Percentiles rank a stretch among this genome's conserved stretches.
These are phyloP conservation scores for Zopfia rhizophila DNA, from an alignment of 2,329 filamentous ascomycete genomes.

Conservation along the genomic window DNA sequence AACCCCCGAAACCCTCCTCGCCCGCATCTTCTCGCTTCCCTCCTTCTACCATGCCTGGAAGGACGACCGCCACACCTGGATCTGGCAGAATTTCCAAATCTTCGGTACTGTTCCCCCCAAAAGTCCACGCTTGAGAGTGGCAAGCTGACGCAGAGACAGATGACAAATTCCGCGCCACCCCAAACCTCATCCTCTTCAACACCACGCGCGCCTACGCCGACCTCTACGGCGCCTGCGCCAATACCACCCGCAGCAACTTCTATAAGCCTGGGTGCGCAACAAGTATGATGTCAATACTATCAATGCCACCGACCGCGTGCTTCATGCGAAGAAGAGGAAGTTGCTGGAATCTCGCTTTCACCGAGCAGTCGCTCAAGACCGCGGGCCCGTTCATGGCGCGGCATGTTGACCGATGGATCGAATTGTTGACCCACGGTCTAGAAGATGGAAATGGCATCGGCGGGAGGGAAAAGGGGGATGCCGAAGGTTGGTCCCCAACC, in stretches of 20 bases:
- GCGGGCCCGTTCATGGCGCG: not conserved
- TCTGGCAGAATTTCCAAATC: slow-evolving; percentile 21
- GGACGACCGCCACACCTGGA: slow-evolving; percentile 23
- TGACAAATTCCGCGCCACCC: slow-evolving; percentile 21
- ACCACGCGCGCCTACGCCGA: slow-evolving; percentile 55
- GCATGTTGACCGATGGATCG: slow-evolving; percentile 8
- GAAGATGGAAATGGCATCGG: too few species aligned
- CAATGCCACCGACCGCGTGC: slow-evolving; percentile 6
- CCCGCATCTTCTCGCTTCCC: slow-evolving; percentile 9
- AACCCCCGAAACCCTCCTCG: slow-evolving; percentile 18
- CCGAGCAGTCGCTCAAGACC: slow-evolving; percentile 2
- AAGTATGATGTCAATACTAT: slow-evolving; percentile 17
- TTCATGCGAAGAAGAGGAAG: slow-evolving; percentile 21
- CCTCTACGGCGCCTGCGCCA: slow-evolving; percentile 16
- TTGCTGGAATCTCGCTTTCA: slow-evolving; percentile 11
- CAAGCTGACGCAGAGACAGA: too few species aligned
- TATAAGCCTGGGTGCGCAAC: slow-evolving; percentile 23
- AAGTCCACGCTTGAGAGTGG: too few species aligned
- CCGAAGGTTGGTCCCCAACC: slow-evolving; percentile 20
- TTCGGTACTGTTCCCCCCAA: slow-evolving; percentile 19
- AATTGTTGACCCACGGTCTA: too few species aligned
- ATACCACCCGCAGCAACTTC: slow-evolving; percentile 19
- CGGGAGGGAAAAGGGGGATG: not conserved
- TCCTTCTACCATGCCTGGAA: slow-evolving; percentile 24
- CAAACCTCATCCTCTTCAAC: slow-evolving; percentile 71